Percentiles rank a stretch among this genome's conserved stretches.
phyloP scores from a whole-genome alignment of 2,329 filamentous ascomycete genomes.

The Phialophora tarda region DNA sequence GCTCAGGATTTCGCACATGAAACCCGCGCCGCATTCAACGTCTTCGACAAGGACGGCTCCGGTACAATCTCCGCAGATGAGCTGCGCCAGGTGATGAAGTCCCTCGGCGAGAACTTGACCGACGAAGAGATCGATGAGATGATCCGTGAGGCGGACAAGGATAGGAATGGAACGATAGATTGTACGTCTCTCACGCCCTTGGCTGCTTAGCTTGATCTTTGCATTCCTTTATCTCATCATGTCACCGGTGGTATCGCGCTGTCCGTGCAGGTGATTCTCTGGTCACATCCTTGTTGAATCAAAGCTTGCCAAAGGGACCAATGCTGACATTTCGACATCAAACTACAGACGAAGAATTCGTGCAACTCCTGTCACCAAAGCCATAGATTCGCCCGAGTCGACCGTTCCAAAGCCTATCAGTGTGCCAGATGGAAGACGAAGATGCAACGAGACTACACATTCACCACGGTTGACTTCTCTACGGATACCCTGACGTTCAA shows the following conservation, averaged over 20 bases:
- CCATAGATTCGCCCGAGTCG: slow-evolving; percentile 21
- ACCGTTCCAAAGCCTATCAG: not conserved
- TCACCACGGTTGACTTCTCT: not conserved
- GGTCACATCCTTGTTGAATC: not conserved
- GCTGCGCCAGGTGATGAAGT: slow-evolving; percentile 67
- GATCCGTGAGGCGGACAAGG: slow-evolving; percentile 68
- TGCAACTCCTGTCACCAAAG: slow-evolving; percentile 38
- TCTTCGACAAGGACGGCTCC: slow-evolving; percentile 70
- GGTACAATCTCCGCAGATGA: slow-evolving; percentile 69
- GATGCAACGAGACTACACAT: not conserved
- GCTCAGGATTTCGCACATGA: slow-evolving; percentile 68
- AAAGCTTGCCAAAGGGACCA: not conserved
- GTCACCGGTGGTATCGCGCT: not conserved
- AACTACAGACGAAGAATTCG: slow-evolving; percentile 39
- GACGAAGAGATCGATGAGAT: slow-evolving; percentile 70
- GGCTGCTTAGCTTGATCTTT: not conserved
- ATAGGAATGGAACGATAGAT: slow-evolving; percentile 68
- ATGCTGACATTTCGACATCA: not conserved
- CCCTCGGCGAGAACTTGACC: slow-evolving; percentile 68
- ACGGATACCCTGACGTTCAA: slow-evolving; percentile 1
- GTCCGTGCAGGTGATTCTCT: not conserved
- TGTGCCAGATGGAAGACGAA: not conserved
- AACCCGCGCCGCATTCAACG: slow-evolving; percentile 67
- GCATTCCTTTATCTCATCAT: not conserved
- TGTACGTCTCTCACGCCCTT: slow-evolving; percentile 49